phyloP scores from a whole-genome alignment of 2,329 filamentous ascomycete species.

The Tolypocladium capitatum region DNA sequence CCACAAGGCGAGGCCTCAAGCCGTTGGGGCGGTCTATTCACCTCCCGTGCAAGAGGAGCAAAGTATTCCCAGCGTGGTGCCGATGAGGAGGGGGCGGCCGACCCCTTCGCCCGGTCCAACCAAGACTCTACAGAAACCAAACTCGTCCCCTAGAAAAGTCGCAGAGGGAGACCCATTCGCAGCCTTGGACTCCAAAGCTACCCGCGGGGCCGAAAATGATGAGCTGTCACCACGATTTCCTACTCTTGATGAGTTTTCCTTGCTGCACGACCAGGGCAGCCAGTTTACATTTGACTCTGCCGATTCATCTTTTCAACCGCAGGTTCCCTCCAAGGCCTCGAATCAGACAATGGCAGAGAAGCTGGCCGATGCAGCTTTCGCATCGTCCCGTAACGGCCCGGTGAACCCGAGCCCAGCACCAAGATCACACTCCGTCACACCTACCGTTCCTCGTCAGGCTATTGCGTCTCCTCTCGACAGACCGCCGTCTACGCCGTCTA shows the following conservation, averaged over 20 bases:
- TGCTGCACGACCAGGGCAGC: slow-evolving; percentile 70
- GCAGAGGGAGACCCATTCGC: slow-evolving; percentile 76
- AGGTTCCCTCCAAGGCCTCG: slow-evolving; percentile 34
- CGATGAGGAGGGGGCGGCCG: slow-evolving; percentile 78
- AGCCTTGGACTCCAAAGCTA: slow-evolving; percentile 57
- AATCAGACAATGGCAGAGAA: slow-evolving; percentile 59
- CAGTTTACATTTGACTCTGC: slow-evolving; percentile 71
- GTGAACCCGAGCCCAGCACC: slow-evolving; percentile 9
- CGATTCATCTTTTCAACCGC: slow-evolving; percentile 32
- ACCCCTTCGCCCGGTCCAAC: slow-evolving; percentile 24
- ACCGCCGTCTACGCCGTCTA: slow-evolving; percentile 23
- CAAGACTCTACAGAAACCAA: slow-evolving; percentile 33
- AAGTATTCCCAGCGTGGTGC: slow-evolving; percentile 74
- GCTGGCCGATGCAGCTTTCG: slow-evolving; percentile 76
- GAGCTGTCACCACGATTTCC: slow-evolving; percentile 80
- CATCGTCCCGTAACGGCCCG: slow-evolving; percentile 22
- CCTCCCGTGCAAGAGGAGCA: slow-evolving; percentile 59
- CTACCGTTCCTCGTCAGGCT: slow-evolving; percentile 10
- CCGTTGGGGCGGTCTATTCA: slow-evolving; percentile 67
- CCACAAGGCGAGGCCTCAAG: slow-evolving; percentile 39
- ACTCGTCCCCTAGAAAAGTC: slow-evolving; percentile 51
- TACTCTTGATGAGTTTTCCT: slow-evolving; percentile 81
- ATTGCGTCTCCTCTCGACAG: slow-evolving; percentile 13
- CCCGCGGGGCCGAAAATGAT: slow-evolving; percentile 44
- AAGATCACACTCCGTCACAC: slow-evolving; percentile 18